Percentiles rank a stretch among this genome's conserved stretches.
Evolutionary conservation across 768 basidiomycete genomes (phyloP).

Genomic region (Cyathus striatus): DNA sequence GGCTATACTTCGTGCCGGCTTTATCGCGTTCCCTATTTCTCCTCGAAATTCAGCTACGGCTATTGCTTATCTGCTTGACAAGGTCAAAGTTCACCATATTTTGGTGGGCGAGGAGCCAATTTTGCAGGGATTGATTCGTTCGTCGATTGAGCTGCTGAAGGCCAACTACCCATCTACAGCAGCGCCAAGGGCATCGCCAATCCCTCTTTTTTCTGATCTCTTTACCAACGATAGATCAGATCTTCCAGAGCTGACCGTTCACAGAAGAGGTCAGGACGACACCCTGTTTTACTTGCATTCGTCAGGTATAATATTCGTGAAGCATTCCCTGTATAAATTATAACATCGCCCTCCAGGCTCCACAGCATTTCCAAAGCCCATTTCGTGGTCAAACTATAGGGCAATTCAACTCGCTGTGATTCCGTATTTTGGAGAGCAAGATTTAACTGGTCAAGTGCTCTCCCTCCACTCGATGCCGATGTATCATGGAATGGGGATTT

Average conservation of each 20-base stretch:
- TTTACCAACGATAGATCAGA: constrained; percentile 4
- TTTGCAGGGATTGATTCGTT: constrained; percentile 9
- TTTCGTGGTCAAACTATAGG: constrained; percentile 9
- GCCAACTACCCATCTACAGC: neutral
- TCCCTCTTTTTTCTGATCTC: constrained; percentile 11
- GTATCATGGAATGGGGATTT: constrained; percentile 24
- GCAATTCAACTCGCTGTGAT: constrained; percentile 7
- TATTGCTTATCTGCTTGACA: constrained; percentile 32
- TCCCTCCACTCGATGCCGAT: constrained; percentile 22
- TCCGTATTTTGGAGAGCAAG: constrained; percentile 17
- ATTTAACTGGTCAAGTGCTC: constrained; percentile 15
- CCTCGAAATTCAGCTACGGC: constrained; percentile 38
- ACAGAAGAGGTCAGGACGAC: neutral
- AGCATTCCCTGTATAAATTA: neutral
- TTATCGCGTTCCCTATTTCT: constrained; percentile 26
- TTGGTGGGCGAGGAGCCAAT: constrained; percentile 19
- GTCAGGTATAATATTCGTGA: neutral
- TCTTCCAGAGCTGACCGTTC: neutral
- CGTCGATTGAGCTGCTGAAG: constrained; percentile 12
- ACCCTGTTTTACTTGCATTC: neutral
- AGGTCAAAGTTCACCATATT: constrained; percentile 9
- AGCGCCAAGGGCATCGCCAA: constrained; percentile 9
- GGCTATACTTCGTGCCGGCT: constrained; percentile 32
- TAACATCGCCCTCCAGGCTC: constrained; percentile 7
- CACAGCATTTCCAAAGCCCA: constrained; percentile 16